Conservation (phyloP, 495 filamentous ascomycete genomes). For the Aspergillus campestris region DNA sequence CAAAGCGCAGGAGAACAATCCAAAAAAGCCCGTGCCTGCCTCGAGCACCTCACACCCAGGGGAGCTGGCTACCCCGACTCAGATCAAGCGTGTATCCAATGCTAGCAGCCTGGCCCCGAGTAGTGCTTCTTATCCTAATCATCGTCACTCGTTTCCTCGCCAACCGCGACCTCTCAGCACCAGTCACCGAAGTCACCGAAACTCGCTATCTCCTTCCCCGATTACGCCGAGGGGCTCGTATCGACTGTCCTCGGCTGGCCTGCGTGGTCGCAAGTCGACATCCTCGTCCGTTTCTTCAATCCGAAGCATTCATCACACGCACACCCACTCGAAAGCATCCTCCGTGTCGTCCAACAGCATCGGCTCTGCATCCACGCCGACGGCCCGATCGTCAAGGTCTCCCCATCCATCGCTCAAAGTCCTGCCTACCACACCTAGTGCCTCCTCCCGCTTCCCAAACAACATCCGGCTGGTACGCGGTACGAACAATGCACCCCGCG, state of each 20-base stretch:
- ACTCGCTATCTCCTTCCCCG: slow-evolving; percentile 82
- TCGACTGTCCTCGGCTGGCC: slow-evolving; percentile 61
- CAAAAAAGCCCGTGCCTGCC: slow-evolving; percentile 17
- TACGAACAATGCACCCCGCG: slow-evolving; percentile 22
- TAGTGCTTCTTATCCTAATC: slow-evolving; percentile 39
- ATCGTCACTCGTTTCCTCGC: slow-evolving; percentile 39
- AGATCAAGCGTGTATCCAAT: slow-evolving; percentile 35
- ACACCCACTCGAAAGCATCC: slow-evolving; percentile 87
- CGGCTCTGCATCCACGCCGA: slow-evolving; percentile 57
- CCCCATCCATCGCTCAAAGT: slow-evolving; percentile 91
- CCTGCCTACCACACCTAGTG: slow-evolving; percentile 81
- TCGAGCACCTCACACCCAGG: slow-evolving; percentile 17
- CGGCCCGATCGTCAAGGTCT: slow-evolving; percentile 55
- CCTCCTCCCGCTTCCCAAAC: slow-evolving; percentile 63
- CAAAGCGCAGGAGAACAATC: slow-evolving; percentile 28
- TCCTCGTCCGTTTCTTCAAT: slow-evolving; percentile 93
- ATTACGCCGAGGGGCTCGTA: slow-evolving; percentile 81
- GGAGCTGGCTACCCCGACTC: slow-evolving; percentile 32
- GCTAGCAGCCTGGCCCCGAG: slow-evolving; percentile 39
- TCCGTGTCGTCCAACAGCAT: slow-evolving; percentile 82
- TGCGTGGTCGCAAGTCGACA: slow-evolving; percentile 90
- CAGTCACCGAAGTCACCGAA: slow-evolving; percentile 53
- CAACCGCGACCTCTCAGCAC: slow-evolving; percentile 45
- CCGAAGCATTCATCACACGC: slow-evolving; percentile 77
- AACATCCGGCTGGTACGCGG: slow-evolving; percentile 80